A percentile compares a stretch with the other conserved stretches of the same genome.
Conservation (phyloP, 1,284 basidiomycete genomes). For the Ceratobasidium theobromae region DNA sequence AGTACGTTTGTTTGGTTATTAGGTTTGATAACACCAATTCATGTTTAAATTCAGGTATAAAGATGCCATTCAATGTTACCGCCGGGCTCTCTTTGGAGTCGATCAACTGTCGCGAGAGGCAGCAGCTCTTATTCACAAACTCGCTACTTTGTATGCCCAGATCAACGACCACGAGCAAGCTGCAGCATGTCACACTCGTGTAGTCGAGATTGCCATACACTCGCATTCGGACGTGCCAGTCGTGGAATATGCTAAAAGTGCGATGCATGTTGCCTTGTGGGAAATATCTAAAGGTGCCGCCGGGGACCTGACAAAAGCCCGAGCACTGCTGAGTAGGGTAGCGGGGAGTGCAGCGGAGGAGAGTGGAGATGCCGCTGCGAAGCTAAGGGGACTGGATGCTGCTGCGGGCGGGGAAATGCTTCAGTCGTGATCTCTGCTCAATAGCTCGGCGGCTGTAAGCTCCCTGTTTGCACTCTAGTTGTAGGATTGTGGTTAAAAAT, state of each 20-base stretch:
- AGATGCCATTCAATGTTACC: slow-evolving; percentile 87
- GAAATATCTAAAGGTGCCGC: slow-evolving; percentile 57
- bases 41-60: slow-evolving; percentile 56
- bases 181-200: slow-evolving; percentile 67
- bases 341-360: slow-evolving; percentile 70
- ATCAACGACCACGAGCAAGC: slow-evolving; percentile 67
- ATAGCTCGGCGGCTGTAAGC: no score
- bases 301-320: slow-evolving; percentile 58
- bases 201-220: slow-evolving; percentile 73
- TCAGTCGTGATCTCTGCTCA: background rate
- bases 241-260: slow-evolving; percentile 76
- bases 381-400: slow-evolving; percentile 11
- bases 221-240: slow-evolving; percentile 55
- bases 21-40: slow-evolving; percentile 26
- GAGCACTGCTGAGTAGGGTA: slow-evolving; percentile 68
- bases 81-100: slow-evolving; percentile 82
- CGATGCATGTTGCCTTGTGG: slow-evolving; percentile 76
- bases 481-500: no score
- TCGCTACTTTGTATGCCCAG: slow-evolving; percentile 73
- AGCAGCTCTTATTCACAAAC: slow-evolving; percentile 42
- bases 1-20: slow-evolving; percentile 50
- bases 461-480: no score
- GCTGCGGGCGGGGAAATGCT: background rate
- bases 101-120: slow-evolving; percentile 47
- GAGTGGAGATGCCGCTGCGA: slow-evolving; percentile 33